Percentiles rank a stretch among this genome's conserved stretches.
Conservation (phyloP, 2,329 filamentous ascomycete genomes). For the Sporothrix sp. region DNA sequence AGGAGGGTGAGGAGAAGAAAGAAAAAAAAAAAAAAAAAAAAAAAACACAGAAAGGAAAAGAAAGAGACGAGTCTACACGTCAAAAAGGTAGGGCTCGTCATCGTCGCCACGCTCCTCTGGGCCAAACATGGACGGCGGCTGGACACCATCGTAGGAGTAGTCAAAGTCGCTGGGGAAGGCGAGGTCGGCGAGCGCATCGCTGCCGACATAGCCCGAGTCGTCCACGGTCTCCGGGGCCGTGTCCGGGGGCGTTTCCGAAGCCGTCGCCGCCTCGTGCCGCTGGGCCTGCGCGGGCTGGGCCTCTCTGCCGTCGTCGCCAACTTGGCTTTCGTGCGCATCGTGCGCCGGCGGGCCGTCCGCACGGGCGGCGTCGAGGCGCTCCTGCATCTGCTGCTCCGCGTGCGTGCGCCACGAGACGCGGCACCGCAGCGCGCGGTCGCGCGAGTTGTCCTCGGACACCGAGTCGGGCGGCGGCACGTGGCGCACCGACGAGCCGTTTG, state of each 20-base stretch:
- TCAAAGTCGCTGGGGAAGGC: not conserved
- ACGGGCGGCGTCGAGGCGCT: too few relatives aligned
- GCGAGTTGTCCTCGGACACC: not conserved
- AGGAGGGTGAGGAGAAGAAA: not conserved
- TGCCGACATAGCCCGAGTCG: slow-evolving; percentile 4
- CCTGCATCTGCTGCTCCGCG: not conserved
- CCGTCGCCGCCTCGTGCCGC: not conserved
- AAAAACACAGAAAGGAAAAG: not conserved
- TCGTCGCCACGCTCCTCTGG: not conserved
- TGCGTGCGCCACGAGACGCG: too few relatives aligned
- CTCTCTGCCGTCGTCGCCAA: too few relatives aligned
- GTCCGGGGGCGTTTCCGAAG: not conserved
- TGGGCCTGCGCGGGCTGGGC: too few relatives aligned
- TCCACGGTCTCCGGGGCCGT: not conserved
- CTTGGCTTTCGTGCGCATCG: not conserved
- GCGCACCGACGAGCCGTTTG: slow-evolving; percentile 20
- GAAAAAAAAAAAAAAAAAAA: not conserved
- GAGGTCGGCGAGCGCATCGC: not conserved
- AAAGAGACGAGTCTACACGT: not conserved
- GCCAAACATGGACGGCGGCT: slow-evolving; percentile 7
- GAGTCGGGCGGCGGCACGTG: slow-evolving; percentile 19
- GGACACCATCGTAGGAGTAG: not conserved
- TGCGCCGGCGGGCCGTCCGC: too few relatives aligned
- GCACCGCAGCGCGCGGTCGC: not conserved
- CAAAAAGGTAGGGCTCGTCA: not conserved